These are phyloP conservation scores for Geoglossum cookeanum DNA, from an alignment of 2,329 filamentous ascomycete genomes.

Conservation along the genomic window DNA sequence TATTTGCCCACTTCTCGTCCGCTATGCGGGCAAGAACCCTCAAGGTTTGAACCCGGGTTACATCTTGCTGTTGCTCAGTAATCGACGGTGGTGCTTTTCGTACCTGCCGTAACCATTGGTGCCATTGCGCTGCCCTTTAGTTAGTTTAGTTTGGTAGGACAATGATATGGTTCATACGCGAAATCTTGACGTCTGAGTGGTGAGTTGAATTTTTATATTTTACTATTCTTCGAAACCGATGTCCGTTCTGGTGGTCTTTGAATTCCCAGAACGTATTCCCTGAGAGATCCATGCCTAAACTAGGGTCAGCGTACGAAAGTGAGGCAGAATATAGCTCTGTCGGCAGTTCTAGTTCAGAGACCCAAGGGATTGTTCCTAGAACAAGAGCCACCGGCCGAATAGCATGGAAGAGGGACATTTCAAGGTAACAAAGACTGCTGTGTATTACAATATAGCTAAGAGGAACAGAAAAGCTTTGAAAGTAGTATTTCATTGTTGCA, in stretches of 20 bases:
- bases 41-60: slow-evolving; percentile 35
- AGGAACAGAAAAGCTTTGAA: not conserved
- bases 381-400: no score
- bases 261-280: slow-evolving; percentile 53
- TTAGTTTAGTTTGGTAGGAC: not conserved
- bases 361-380: not conserved
- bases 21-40: slow-evolving; percentile 39
- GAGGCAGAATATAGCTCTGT: not conserved
- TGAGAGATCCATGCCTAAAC: slow-evolving; percentile 37
- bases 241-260: slow-evolving; percentile 34
- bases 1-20: slow-evolving; percentile 40
- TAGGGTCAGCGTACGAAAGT: slow-evolving; percentile 2
- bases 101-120: slow-evolving; percentile 47
- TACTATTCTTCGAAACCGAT: slow-evolving; percentile 38
- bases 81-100: slow-evolving; percentile 35
- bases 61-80: slow-evolving; percentile 37
- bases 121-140: slow-evolving; percentile 32
- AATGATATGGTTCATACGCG: slow-evolving; percentile 15
- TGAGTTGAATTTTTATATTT: slow-evolving; percentile 33
- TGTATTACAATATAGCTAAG: no score
- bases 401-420: no score
- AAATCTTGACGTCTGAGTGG: slow-evolving; percentile 39
- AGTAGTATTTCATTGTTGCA: not conserved
- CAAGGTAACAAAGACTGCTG: no score
- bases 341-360: no score